A percentile compares a stretch with the other conserved stretches of the same genome.
phyloP scores from a whole-genome alignment of 1,284 basidiomycete genomes.

The Singerocomus inundabilis region DNA sequence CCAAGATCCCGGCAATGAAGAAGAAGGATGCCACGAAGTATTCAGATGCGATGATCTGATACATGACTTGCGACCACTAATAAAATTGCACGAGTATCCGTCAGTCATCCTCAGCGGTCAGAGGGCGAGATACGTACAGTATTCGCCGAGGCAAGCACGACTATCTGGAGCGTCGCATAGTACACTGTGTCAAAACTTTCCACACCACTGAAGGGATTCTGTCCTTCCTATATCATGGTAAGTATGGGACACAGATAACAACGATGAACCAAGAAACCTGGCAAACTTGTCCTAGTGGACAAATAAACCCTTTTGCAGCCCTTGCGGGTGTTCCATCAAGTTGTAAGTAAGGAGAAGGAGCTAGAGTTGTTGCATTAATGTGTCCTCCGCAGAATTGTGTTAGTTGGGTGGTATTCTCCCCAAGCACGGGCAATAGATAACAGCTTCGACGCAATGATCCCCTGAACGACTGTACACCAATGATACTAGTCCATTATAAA shows the following conservation, averaged over 20 bases:
- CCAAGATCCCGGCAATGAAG: conserved; percentile 82
- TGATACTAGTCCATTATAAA: conserved; percentile 55
- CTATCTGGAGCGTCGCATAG: conserved; percentile 77
- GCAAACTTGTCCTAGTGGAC: conserved; percentile 81
- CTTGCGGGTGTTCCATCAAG: conserved; percentile 36
- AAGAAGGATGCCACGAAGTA: conserved; percentile 87
- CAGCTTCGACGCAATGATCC: conserved; percentile 77
- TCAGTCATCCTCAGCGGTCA: neutral
- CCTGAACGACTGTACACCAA: conserved; percentile 88
- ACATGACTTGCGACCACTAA: conserved; percentile 84
- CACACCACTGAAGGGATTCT: conserved; percentile 69
- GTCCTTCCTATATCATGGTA: conserved; percentile 46
- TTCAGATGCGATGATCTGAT: conserved; percentile 88
- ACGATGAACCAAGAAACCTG: conserved; percentile 41
- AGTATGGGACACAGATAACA: neutral
- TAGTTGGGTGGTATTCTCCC: conserved; percentile 47
- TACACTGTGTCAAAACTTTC: conserved; percentile 93
- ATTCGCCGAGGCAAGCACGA: conserved; percentile 82
- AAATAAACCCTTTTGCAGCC: conserved; percentile 72
- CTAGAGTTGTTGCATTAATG: conserved; percentile 57
- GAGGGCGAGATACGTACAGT: conserved; percentile 46
- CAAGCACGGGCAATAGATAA: conserved; percentile 49
- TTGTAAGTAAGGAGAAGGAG: conserved; percentile 47
- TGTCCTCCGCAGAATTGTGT: conserved; percentile 77
- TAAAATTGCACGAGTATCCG: neutral